A percentile compares a stretch with the other conserved stretches of the same genome.
Conservation (phyloP, 148 eudicot genomes). For the Linanthus parryae region DNA sequence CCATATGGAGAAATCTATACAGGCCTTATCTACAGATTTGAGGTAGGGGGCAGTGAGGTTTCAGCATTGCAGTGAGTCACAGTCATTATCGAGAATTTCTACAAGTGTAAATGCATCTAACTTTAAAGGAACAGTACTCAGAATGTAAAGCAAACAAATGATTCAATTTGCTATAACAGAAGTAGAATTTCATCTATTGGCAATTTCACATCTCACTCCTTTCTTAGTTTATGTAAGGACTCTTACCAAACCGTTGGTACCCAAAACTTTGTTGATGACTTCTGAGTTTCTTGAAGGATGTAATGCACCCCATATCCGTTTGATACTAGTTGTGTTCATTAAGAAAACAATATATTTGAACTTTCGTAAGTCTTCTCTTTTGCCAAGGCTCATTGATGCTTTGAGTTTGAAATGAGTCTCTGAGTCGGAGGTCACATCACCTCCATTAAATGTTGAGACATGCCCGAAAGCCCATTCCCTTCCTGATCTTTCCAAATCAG, state of each 20-base stretch:
- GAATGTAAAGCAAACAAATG: neutral
- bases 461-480: constrained; percentile 35
- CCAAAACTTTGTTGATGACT: constrained; percentile 26
- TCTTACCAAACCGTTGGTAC: constrained; percentile 22
- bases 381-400: constrained; percentile 13
- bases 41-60: no score
- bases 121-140: neutral
- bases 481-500: constrained; percentile 32
- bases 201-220: neutral
- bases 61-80: no score
- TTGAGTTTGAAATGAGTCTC: constrained; percentile 21
- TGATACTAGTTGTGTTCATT: constrained; percentile 35
- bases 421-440: constrained; percentile 12
- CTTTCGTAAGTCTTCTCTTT: constrained; percentile 7
- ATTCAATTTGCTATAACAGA: neutral
- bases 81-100: no score
- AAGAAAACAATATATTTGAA: constrained; percentile 34
- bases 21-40: no score
- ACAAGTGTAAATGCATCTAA: no score
- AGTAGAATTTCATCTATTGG: neutral
- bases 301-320: constrained; percentile 51
- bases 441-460: constrained; percentile 15
- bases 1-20: no score
- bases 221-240: neutral
- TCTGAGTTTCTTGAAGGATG: constrained; percentile 21